Conservation (phyloP, 257 asterid genomes). For the Leonotis leonurus region DNA sequence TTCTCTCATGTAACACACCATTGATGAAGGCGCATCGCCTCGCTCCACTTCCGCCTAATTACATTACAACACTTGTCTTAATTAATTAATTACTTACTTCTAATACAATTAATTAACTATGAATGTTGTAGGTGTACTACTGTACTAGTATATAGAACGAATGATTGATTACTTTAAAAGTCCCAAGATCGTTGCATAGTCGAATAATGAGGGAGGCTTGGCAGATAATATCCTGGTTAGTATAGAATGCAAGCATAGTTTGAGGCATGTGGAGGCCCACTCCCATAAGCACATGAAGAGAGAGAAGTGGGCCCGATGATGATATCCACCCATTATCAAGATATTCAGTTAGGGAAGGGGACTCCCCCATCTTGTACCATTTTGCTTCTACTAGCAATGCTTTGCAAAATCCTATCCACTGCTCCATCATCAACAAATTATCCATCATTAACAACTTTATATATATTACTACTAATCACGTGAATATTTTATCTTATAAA, state of each 20-base stretch:
- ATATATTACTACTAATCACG: too few species aligned
- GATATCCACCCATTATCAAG: slow-evolving; percentile 46
- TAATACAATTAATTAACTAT: too few species aligned
- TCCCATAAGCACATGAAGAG: slow-evolving; percentile 34
- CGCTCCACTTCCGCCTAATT: slow-evolving; percentile 51
- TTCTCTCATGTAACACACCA: slow-evolving; percentile 52
- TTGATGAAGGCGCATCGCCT: slow-evolving; percentile 60
- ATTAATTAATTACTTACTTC: too few species aligned
- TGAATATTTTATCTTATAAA: too few species aligned
- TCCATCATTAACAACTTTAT: background rate
- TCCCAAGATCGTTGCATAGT: slow-evolving; percentile 56
- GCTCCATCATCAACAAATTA: too few species aligned
- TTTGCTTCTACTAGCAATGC: slow-evolving; percentile 46
- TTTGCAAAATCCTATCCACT: slow-evolving; percentile 56
- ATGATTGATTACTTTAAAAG: slow-evolving; percentile 36
- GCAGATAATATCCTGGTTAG: slow-evolving; percentile 24
- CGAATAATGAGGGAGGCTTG: slow-evolving; percentile 40
- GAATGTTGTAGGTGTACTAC: too few species aligned
- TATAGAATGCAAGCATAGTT: slow-evolving; percentile 8
- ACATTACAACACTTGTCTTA: too few species aligned
- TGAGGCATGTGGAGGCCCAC: slow-evolving; percentile 9
- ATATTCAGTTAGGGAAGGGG: slow-evolving; percentile 44
- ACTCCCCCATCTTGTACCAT: slow-evolving; percentile 34
- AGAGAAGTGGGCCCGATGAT: slow-evolving; percentile 47
- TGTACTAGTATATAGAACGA: too few species aligned